Conservation (phyloP, 2,329 filamentous ascomycete species). For the Lasiodiplodia citricola region DNA sequence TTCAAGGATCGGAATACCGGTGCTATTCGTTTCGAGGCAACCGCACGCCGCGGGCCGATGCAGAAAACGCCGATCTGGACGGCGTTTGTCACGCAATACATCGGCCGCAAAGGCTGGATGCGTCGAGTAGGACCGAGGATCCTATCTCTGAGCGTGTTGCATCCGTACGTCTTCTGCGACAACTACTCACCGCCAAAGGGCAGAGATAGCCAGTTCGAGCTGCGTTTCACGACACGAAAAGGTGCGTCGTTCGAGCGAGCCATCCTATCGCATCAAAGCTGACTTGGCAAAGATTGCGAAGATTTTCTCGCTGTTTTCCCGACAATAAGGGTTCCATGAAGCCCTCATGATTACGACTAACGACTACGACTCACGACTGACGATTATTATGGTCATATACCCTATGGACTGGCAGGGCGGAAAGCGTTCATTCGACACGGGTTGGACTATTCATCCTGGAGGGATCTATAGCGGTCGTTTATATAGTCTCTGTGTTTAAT, state of each 20-base stretch:
- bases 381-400: conserved; percentile 2
- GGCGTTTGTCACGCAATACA: conserved; percentile 58
- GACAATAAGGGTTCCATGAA: background rate
- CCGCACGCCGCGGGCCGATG: conserved; percentile 57
- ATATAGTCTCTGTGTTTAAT: background rate
- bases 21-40: conserved; percentile 62
- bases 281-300: conserved; percentile 12
- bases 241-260: conserved; percentile 29
- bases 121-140: conserved; percentile 48
- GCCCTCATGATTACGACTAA: conserved; percentile 4
- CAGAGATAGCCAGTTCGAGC: conserved; percentile 12
- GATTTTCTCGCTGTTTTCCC: conserved; percentile 1
- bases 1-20: conserved; percentile 58
- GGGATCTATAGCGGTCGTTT: background rate
- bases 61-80: conserved; percentile 66
- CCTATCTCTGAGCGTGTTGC: conserved; percentile 57
- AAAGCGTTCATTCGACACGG: background rate
- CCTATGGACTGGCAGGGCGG: conserved; percentile 8
- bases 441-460: background rate
- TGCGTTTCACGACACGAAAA: conserved; percentile 16
- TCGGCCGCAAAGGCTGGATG: conserved; percentile 56
- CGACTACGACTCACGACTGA: conserved; percentile 5
- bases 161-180: conserved; percentile 59
- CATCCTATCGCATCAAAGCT: background rate
- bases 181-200: conserved; percentile 52